Evolutionary conservation across 2,329 filamentous ascomycete species (phyloP), one percentile per base, ranked within the genome.

Genomic region (Microascus cirrosus): DNA sequence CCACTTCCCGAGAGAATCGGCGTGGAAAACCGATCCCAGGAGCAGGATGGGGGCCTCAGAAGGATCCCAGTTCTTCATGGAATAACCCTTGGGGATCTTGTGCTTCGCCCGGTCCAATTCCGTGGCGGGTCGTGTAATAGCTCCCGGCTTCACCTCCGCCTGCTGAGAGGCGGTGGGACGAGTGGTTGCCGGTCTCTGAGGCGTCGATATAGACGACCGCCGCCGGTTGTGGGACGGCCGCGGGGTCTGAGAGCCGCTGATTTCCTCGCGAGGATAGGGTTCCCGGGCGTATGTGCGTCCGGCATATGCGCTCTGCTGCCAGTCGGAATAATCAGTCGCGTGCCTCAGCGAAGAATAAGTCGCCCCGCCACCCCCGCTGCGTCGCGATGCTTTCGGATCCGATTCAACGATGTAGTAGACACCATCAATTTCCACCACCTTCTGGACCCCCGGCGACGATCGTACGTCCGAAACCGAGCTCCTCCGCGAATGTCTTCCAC

Each of bases 1-100:
- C 94, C 94, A 99, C 75, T 96, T 96, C 67, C 94, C 94, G 34
- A 99, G 81, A 28, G 90, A 96, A 80, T 97, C 96, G 68, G 93
- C 90, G 69, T 97, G 94, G 68, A 97, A 97, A 59, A 97, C 94
- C 68, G 90, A 95, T 55, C 94, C 94, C 24, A 97, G 81, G 28
- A 99, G 82, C 69, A 96, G 86, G 69, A 99, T 96, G 56, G 94
- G 94, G 64, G 91, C 85, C 76, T 97, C 93, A 32, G 84, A 85
- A 0, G 93, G 93, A 70, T 99, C 94, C 94, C 94, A 97, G 77
- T 97, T 95, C 80, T 97, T 97, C 69, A 93, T 84, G 28, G 90
- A 95, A 76, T 95, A 99, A 61, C 94, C 93, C 1, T 84, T 73
- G 1, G 94, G 92, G 59, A 99, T 96, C 60, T 83, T 81, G 67